Percentiles rank a stretch among this genome's conserved stretches.
phyloP scores from a whole-genome alignment of 306 rosid genomes.

The Dryas octopetala region DNA sequence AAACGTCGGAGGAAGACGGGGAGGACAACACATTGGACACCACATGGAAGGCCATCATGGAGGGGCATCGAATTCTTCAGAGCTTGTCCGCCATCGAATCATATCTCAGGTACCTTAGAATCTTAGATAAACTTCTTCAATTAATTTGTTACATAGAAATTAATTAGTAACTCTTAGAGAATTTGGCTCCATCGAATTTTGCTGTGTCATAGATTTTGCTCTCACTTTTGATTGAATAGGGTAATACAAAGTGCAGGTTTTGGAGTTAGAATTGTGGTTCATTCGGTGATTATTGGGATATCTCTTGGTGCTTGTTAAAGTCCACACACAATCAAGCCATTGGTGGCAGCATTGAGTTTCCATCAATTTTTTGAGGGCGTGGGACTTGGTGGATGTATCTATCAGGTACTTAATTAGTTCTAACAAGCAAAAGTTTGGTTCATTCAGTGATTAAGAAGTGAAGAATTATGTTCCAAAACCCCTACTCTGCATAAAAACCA shows the following conservation, averaged over 20 bases:
- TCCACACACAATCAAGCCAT: slow-evolving; percentile 45
- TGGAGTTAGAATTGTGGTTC: slow-evolving; percentile 46
- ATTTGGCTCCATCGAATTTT: too few relatives aligned
- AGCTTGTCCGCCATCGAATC: slow-evolving; percentile 54
- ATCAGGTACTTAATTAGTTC: slow-evolving; percentile 19
- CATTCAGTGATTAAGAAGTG: background rate
- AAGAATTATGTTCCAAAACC: background rate
- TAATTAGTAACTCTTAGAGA: too few relatives aligned
- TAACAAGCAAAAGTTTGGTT: background rate
- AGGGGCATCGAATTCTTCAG: slow-evolving; percentile 33
- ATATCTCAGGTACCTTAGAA: slow-evolving; percentile 50
- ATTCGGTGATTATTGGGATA: slow-evolving; percentile 51
- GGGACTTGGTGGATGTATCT: slow-evolving; percentile 51
- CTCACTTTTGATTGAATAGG: background rate
- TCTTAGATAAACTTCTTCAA: too few relatives aligned
- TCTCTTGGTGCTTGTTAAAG: slow-evolving; percentile 54
- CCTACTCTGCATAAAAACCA: background rate
- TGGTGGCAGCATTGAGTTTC: slow-evolving; percentile 51
- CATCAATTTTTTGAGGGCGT: slow-evolving; percentile 53
- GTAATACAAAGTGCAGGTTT: slow-evolving; percentile 24
- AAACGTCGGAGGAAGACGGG: too few relatives aligned
- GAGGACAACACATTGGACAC: slow-evolving; percentile 48
- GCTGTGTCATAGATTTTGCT: too few relatives aligned
- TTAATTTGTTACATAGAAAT: too few relatives aligned
- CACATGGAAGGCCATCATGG: slow-evolving; percentile 60